phyloP scores from a whole-genome alignment of 148 eudicot species.

The Simmondsia chinensis region DNA sequence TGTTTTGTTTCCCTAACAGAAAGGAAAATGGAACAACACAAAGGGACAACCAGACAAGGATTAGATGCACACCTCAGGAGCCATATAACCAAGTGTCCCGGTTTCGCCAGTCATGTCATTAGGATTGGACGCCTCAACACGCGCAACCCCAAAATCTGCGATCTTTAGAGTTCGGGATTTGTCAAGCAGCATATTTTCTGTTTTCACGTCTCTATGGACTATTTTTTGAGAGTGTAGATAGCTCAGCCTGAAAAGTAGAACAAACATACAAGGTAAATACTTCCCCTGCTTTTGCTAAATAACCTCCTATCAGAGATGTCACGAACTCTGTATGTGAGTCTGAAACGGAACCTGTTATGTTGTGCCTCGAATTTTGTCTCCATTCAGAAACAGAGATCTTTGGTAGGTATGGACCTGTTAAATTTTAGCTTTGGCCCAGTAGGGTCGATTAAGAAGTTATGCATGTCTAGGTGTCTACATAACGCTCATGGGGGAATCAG shows the following conservation, averaged over 20 bases:
- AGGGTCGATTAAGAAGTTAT: no score
- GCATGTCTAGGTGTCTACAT: no score
- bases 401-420: no score
- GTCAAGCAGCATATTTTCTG: conserved; percentile 94
- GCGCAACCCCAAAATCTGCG: conserved; percentile 98
- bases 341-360: no score
- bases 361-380: no score
- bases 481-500: no score
- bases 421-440: no score
- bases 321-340: no score
- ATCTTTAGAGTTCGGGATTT: conserved; percentile 84
- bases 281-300: no score
- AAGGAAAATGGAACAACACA: not conserved
- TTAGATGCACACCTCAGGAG: conserved; percentile 66
- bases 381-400: no score
- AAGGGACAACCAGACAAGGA: not conserved
- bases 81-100: conserved; percentile 98
- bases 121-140: conserved; percentile 98
- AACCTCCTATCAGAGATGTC: no score
- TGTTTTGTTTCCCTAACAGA: not conserved
- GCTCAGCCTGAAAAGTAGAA: conserved; percentile 54
- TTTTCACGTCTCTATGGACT: conserved; percentile 96
- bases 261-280: no score
- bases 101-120: conserved; percentile 99
- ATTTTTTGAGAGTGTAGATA: conserved; percentile 93